phyloP scores from a whole-genome alignment of 495 filamentous ascomycete genomes.

The Lineolata rhizophorae region DNA sequence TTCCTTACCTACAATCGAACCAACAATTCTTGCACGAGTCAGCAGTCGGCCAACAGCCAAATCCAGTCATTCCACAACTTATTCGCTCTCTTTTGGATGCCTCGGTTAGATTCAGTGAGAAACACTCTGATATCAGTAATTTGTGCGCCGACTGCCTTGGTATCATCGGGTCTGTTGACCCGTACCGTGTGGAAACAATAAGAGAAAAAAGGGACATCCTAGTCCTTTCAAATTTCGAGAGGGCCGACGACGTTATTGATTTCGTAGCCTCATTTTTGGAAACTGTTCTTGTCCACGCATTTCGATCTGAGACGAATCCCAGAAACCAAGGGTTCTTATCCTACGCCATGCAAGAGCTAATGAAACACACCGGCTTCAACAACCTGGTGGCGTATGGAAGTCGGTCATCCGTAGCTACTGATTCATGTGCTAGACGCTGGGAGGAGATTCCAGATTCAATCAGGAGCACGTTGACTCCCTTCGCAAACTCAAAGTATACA shows the following conservation, averaged over 20 bases:
- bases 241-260: constrained; percentile 56
- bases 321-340: constrained; percentile 75
- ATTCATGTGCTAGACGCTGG: constrained; percentile 49
- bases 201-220: constrained; percentile 61
- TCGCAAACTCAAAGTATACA: constrained; percentile 60
- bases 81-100: constrained; percentile 64
- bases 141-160: constrained; percentile 64
- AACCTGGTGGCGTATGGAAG: constrained; percentile 29
- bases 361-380: constrained; percentile 51
- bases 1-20: constrained; percentile 44
- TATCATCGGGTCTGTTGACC: constrained; percentile 74
- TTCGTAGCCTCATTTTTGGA: constrained; percentile 74
- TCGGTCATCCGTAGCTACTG: constrained; percentile 24
- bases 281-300: constrained; percentile 72
- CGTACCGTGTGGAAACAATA: constrained; percentile 64
- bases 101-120: constrained; percentile 52
- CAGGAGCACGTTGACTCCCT: constrained; percentile 63
- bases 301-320: constrained; percentile 69
- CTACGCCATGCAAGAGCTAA: constrained; percentile 80
- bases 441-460: constrained; percentile 45
- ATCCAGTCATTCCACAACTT: constrained; percentile 46
- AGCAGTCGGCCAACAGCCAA: constrained; percentile 68
- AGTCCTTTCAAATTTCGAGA: constrained; percentile 64
- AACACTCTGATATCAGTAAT: constrained; percentile 38
- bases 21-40: constrained; percentile 65